Evolutionary conservation across 345 rosid species (phyloP).

Genomic region (Euphorbia peplus): DNA sequence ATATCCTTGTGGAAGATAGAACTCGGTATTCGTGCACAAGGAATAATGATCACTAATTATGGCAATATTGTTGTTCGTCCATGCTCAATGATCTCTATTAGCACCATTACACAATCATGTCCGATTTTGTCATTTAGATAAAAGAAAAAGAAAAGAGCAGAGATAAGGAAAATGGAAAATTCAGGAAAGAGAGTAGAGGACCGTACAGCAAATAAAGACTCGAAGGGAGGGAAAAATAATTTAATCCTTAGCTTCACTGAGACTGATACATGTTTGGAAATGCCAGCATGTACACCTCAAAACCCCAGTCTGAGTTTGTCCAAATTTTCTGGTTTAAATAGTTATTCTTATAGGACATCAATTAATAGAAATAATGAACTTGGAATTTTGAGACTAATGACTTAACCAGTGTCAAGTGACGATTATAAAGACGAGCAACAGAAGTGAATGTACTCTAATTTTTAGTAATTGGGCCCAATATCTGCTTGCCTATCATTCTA

Average conservation of each 20-base stretch:
- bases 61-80: background rate
- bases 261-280: background rate
- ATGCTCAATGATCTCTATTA: background rate
- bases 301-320: background rate
- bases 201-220: no score
- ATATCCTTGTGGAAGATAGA: background rate
- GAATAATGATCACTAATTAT: background rate
- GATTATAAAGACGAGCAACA: background rate
- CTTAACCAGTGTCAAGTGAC: background rate
- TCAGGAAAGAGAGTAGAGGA: no score
- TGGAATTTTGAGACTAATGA: background rate
- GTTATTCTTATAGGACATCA: background rate
- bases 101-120: background rate
- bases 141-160: background rate
- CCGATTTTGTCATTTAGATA: background rate
- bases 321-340: background rate
- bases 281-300: background rate
- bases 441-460: background rate
- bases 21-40: background rate
- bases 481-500: background rate
- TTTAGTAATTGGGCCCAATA: background rate
- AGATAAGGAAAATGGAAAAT: background rate
- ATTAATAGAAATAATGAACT: background rate
- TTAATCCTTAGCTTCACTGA: background rate
- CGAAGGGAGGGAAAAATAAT: background rate